These are phyloP conservation scores for Harringtonia lauricola DNA, from an alignment of 2,329 filamentous ascomycete genomes.

Conservation along the genomic window DNA sequence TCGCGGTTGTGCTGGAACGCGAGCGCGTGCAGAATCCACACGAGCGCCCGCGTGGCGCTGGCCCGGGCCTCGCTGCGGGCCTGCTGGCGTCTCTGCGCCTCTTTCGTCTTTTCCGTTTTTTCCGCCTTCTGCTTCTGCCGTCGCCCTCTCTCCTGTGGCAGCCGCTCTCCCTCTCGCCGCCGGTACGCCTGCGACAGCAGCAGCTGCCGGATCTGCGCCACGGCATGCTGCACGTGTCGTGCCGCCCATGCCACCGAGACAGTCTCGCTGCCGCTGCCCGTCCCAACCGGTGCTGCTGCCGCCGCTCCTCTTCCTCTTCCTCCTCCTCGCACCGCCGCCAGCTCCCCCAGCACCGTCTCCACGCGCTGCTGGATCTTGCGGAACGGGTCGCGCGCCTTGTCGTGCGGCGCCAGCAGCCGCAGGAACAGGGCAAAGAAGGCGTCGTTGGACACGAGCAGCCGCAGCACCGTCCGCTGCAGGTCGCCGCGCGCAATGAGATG, in stretches of 20 bases:
- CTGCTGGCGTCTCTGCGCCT: not conserved
- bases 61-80: slow-evolving; percentile 21
- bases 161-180: too few relatives aligned
- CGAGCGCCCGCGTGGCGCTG: slow-evolving; percentile 34
- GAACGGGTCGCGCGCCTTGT: slow-evolving; percentile 34
- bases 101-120: too few relatives aligned
- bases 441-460: slow-evolving; percentile 42
- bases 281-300: not conserved
- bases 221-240: slow-evolving; percentile 30
- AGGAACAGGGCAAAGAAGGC: slow-evolving; percentile 43
- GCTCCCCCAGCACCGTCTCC: slow-evolving; percentile 31
- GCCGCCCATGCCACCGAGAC: slow-evolving; percentile 37
- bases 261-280: not conserved
- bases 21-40: slow-evolving; percentile 35
- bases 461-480: slow-evolving; percentile 38
- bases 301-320: slow-evolving; percentile 23
- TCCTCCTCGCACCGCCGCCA: slow-evolving; percentile 28
- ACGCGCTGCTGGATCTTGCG: slow-evolving; percentile 36
- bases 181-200: slow-evolving; percentile 2
- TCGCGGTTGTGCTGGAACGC: slow-evolving; percentile 28
- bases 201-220: slow-evolving; percentile 31
- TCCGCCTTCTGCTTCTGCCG: too few relatives aligned
- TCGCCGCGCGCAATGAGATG: slow-evolving; percentile 31
- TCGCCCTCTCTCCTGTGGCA: slow-evolving; percentile 19
- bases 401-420: slow-evolving; percentile 30